phyloP scores from a whole-genome alignment of 129 eudicot species.

The Arctium lappa region DNA sequence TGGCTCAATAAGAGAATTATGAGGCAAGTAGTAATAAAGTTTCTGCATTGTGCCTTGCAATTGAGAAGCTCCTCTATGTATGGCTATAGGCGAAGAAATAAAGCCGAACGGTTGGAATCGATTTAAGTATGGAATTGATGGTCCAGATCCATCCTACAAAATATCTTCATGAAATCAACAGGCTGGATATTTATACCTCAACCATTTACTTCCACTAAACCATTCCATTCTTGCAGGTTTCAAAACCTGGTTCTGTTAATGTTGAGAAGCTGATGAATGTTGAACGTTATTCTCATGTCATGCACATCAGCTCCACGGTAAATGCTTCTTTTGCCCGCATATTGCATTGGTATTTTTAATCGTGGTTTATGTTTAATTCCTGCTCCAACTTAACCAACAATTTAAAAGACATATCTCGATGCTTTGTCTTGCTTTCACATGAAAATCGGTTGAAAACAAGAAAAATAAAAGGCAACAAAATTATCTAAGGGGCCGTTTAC shows the following conservation, averaged over 20 bases:
- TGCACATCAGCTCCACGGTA: constrained; percentile 99
- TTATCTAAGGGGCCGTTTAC: no score
- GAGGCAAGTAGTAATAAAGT: neutral
- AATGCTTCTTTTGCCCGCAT: constrained; percentile 19
- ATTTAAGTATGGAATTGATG: neutral
- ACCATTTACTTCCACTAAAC: constrained; percentile 8
- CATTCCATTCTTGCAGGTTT: constrained; percentile 55
- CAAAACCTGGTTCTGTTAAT: constrained; percentile 89
- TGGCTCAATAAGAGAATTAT: neutral
- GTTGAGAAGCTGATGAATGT: constrained; percentile 92
- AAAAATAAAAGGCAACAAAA: neutral
- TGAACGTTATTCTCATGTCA: constrained; percentile 97
- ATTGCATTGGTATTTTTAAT: neutral
- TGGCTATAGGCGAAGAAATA: neutral
- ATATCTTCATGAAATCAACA: neutral
- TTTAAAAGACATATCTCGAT: neutral
- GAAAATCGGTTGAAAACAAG: neutral
- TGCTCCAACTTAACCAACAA: neutral
- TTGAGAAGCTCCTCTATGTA: neutral
- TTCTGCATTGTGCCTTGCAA: neutral
- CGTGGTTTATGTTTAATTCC: neutral
- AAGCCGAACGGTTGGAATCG: neutral
- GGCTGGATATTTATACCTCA: neutral
- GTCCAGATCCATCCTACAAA: neutral
- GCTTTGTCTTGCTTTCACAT: neutral